Evolutionary conservation across 176 grass and related monocot species (phyloP), one percentile per base, ranked within the genome.

Genomic region (Zoysia japonica): DNA sequence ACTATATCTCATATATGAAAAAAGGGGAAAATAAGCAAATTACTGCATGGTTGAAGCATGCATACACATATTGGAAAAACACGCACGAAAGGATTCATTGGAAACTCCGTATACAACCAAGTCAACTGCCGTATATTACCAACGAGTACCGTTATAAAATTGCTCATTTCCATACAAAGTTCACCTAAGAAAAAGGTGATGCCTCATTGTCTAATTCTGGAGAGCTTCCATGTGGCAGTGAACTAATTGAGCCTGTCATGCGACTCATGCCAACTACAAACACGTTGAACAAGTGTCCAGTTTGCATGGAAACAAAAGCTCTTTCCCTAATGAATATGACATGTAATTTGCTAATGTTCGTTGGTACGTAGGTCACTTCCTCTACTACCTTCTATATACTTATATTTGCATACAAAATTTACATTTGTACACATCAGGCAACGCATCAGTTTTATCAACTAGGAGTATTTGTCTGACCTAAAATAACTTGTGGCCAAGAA

Each of bases 131-230:
- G 45, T 47, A 47, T 47, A 7, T 47, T 65, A 39, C 48, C 28
- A 8, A 10, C 48, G 70, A 11, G 17, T 47, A 69, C 17, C 16
- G 43, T 28, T 47, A 28, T n/a, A 69, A 17, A 69, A 69, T 69
- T 69, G 45, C 47, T 39, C 37, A 65, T 65, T 41, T 15, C 61
- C 2, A 67, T 40, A 39, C 40, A 67, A 65, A 43, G 12, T 44
- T 67, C 65, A 68, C 65, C 42, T 46, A 68, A 66, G 39, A 66
- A 66, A 17, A 67, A 68, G 15, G 65, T 68, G 15, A 68, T 68
- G 15, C 17, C 11, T 68, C 16, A 46, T 7, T 11, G 3, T 5
- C 2, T 20, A 19, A 19, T 47, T 19, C 45, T 49, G 45, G 16
- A 69, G n/a, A 10, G 46, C 28, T 36, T 47, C 45, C 45, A 48